Percentiles rank a stretch among this genome's conserved stretches.
phyloP scores from a whole-genome alignment of 148 eudicot species.

The Fallopia convolvulus region DNA sequence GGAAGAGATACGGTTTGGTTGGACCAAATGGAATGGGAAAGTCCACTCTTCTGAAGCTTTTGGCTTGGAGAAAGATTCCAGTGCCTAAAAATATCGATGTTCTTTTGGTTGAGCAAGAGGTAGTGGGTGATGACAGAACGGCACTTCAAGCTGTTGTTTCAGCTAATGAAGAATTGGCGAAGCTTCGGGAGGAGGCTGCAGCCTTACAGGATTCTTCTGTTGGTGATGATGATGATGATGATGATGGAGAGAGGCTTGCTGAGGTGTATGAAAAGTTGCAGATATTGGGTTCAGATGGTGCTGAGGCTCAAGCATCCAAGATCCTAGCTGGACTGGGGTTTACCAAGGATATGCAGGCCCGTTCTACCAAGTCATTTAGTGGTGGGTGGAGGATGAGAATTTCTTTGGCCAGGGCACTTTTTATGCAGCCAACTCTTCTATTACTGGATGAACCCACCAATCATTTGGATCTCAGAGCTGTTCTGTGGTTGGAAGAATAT shows the following conservation, averaged over 20 bases:
- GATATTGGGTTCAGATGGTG: constrained; percentile 64
- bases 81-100: constrained; percentile 72
- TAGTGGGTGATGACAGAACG: constrained; percentile 58
- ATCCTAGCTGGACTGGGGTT: constrained; percentile 64
- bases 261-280: constrained; percentile 53
- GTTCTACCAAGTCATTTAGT: constrained; percentile 56
- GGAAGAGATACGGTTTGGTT: constrained; percentile 60
- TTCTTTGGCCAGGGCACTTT: constrained; percentile 60
- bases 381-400: constrained; percentile 84
- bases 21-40: constrained; percentile 76
- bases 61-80: constrained; percentile 70
- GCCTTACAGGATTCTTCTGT: constrained; percentile 34
- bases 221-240: constrained; percentile 23
- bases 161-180: constrained; percentile 55
- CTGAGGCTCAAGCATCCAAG: constrained; percentile 74
- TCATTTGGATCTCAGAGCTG: constrained; percentile 71
- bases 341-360: constrained; percentile 58
- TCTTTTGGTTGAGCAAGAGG: constrained; percentile 59
- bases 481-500: constrained; percentile 67
- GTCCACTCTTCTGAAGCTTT: constrained; percentile 61
- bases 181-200: constrained; percentile 49
- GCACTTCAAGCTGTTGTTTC: constrained; percentile 69
- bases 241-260: constrained; percentile 48
- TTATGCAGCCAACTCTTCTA: constrained; percentile 59
- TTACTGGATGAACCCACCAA: constrained; percentile 71